These are phyloP conservation scores for Datura wrightii DNA, from an alignment of 257 asterid species.

Conservation along the genomic window DNA sequence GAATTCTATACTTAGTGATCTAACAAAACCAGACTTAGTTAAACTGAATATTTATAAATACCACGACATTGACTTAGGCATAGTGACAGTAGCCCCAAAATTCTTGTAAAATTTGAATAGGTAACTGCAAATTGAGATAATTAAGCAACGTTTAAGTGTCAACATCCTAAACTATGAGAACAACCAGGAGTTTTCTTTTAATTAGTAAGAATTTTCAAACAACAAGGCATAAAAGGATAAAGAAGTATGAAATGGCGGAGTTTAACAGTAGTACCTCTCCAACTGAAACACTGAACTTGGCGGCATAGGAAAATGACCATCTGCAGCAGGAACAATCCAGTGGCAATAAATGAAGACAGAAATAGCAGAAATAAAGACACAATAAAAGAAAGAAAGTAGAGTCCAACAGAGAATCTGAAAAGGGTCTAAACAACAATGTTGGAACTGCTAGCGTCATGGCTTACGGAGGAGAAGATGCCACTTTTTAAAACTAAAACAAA, in stretches of 20 bases:
- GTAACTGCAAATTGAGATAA: neutral
- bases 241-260: neutral
- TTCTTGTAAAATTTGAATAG: neutral
- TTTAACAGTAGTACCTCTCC: neutral
- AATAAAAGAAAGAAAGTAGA: neutral
- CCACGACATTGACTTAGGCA: neutral
- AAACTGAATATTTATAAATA: neutral
- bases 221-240: neutral
- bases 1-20: neutral
- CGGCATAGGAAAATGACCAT: neutral
- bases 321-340: neutral
- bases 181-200: neutral
- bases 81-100: neutral
- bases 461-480: slow-evolving; percentile 18
- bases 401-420: neutral
- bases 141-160: neutral
- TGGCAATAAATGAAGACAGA: neutral
- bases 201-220: neutral
- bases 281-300: slow-evolving; percentile 22
- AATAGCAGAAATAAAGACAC: neutral
- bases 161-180: neutral
- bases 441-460: slow-evolving; percentile 26
- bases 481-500: neutral
- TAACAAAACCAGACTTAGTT: neutral
- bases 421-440: slow-evolving; percentile 1